Evolutionary conservation across 2,329 filamentous ascomycete species (phyloP), one percentile per base, ranked within the genome.

Genomic region (Colletotrichum sp.): DNA sequence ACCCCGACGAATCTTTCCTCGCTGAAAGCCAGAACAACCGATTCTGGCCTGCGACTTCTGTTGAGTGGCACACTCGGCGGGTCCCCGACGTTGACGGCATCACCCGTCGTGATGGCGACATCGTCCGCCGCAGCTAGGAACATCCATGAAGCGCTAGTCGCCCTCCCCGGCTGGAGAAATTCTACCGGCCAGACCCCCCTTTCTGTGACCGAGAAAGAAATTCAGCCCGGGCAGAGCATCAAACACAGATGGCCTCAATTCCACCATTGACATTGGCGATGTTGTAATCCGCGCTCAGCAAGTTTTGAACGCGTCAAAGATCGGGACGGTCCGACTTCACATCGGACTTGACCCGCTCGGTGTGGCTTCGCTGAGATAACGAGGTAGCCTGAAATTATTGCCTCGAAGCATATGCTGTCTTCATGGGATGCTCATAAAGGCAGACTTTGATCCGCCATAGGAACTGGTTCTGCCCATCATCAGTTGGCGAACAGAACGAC

Each of bases 21-120:
- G 4, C 52, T 6, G 9, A 18, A 32, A 0, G 39, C 28, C 59
- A 30, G 16, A 63, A 0, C 4, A 2, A 24, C 28, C 28, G 30
- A n/a, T 13, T 12, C 1, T 26, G 1, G 1, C 5, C 59, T 8
- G n/a, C 1, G 3, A 63, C 0, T 8, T 63, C 30, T 1, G 0
- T n/a, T 1, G 5, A 30, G 5, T 63, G 0, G 3, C 32, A 2
- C 6, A 24, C 7, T 26, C 69, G 57, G 57, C 15, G 34, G 34
- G 7, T 5, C 18, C 26, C 69, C 69, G 69, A 71, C 69, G 39
- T 18, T 66, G 28, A 55, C 69, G 60, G 59, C 69, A 66, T 71
- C 39, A 32, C 8, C 39, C 30, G 44, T 55, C 21, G 21, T 13
- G 32, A 71, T 71, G 69, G 69, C 69, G 69, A 71, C 69, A 71